Percentiles rank a stretch among this genome's conserved stretches.
Evolutionary conservation across 495 filamentous ascomycete species (phyloP).

Genomic region (Clohesyomyces aquaticus): DNA sequence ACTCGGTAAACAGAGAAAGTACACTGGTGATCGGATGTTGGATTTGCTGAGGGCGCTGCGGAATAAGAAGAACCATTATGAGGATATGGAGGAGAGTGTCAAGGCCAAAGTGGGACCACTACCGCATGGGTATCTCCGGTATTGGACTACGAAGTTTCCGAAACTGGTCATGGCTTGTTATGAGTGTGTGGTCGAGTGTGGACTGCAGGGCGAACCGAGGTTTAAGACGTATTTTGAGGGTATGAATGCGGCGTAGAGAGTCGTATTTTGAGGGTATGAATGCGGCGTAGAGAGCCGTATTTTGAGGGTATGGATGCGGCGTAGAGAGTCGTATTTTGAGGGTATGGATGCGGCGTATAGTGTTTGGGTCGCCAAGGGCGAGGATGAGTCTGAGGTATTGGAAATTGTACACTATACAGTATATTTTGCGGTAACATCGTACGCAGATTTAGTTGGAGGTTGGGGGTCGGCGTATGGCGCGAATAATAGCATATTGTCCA

Average conservation of each 20-base stretch:
- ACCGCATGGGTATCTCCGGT: conserved; percentile 82
- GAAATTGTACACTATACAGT: no score
- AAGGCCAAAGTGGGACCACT: conserved; percentile 55
- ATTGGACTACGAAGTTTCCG: conserved; percentile 83
- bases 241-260: background rate
- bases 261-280: background rate
- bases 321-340: conserved; percentile 2
- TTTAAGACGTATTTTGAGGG: conserved; percentile 72
- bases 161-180: conserved; percentile 81
- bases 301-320: background rate
- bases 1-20: conserved; percentile 93
- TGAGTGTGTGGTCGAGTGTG: conserved; percentile 67
- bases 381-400: no score
- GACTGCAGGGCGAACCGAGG: conserved; percentile 66
- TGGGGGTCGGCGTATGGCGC: no score
- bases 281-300: background rate
- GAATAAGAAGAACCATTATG: conserved; percentile 72
- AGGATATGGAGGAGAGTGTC: conserved; percentile 51
- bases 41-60: conserved; percentile 86
- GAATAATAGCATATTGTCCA: no score
- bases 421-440: no score
- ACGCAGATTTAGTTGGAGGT: no score
- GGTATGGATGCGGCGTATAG: background rate
- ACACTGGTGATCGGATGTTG: conserved; percentile 78
- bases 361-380: no score